phyloP scores from a whole-genome alignment of 352 stramenopile genomes.

The Elongisporangium undulatum region DNA sequence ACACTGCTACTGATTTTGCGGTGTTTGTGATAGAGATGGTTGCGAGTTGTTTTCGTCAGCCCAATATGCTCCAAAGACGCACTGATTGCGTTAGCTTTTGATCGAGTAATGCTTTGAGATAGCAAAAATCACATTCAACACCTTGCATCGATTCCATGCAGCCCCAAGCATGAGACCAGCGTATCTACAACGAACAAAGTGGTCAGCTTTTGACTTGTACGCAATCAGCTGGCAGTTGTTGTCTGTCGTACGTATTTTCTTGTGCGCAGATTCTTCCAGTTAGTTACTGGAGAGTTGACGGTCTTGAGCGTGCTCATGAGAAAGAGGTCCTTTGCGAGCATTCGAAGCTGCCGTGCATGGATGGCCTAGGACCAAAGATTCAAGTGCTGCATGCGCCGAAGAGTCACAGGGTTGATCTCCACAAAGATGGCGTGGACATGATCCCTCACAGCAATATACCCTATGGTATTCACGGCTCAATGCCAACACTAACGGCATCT shows the following conservation, averaged over 20 bases:
- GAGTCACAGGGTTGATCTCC: constrained; percentile 18
- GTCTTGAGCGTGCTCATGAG: constrained; percentile 15
- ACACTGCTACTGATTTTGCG: neutral
- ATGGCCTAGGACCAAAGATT: constrained; percentile 20
- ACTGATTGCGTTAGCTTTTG: neutral
- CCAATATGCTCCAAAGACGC: neutral
- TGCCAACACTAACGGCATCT: neutral
- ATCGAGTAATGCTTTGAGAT: neutral
- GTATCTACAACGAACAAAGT: constrained; percentile 9
- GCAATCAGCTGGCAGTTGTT: neutral
- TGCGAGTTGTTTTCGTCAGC: neutral
- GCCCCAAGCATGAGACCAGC: constrained; percentile 21
- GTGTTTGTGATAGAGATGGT: neutral
- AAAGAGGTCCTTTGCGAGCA: constrained; percentile 22
- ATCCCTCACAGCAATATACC: constrained; percentile 4
- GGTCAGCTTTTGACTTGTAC: neutral
- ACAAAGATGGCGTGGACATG: constrained; percentile 28
- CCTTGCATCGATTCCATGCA: constrained; percentile 15
- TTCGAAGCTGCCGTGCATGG: constrained; percentile 16
- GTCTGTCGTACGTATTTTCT: constrained; percentile 20
- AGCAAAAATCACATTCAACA: neutral
- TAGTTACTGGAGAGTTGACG: constrained; percentile 34
- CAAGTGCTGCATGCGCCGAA: constrained; percentile 18
- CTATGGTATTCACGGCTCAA: neutral
- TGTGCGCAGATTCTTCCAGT: constrained; percentile 22